Evolutionary conservation across 306 rosid species (phyloP).

Genomic region (Pterocarpus macrocarpus): DNA sequence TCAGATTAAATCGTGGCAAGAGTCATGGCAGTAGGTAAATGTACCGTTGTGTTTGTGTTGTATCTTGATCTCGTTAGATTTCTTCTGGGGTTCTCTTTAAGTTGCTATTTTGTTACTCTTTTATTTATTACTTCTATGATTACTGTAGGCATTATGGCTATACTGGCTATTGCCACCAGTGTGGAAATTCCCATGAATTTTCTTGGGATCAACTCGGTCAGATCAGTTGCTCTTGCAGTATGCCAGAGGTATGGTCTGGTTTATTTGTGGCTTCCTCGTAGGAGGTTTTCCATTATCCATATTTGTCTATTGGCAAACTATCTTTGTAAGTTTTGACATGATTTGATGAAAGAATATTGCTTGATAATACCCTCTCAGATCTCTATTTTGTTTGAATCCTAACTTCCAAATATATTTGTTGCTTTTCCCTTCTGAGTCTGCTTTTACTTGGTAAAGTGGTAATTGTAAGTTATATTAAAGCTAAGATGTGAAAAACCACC

Average conservation of each 20-base stretch:
- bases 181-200: slow-evolving; percentile 80
- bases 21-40: slow-evolving; percentile 68
- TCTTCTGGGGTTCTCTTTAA: slow-evolving; percentile 11
- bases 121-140: slow-evolving; percentile 14
- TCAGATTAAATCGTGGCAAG: slow-evolving; percentile 78
- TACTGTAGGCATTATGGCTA: slow-evolving; percentile 73
- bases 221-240: slow-evolving; percentile 76
- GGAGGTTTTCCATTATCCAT: slow-evolving; percentile 15
- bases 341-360: slow-evolving; percentile 17
- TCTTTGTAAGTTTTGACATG: slow-evolving; percentile 1
- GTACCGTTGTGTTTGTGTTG: slow-evolving; percentile 11
- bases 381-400: neutral
- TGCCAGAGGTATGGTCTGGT: slow-evolving; percentile 61
- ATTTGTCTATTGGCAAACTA: no score
- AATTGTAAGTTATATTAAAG: neutral
- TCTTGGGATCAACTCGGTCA: slow-evolving; percentile 85
- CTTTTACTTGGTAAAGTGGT: slow-evolving; percentile 23
- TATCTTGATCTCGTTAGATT: neutral
- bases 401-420: slow-evolving; percentile 28
- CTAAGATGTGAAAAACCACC: slow-evolving; percentile 4
- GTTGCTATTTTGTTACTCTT: slow-evolving; percentile 9
- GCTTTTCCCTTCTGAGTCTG: slow-evolving; percentile 38
- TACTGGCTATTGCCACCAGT: slow-evolving; percentile 73
- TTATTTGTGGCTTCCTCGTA: slow-evolving; percentile 22
- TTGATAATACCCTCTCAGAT: slow-evolving; percentile 18